These are phyloP conservation scores for Termitomyces bulborhizus DNA, from an alignment of 768 basidiomycete genomes.

Conservation along the genomic window DNA sequence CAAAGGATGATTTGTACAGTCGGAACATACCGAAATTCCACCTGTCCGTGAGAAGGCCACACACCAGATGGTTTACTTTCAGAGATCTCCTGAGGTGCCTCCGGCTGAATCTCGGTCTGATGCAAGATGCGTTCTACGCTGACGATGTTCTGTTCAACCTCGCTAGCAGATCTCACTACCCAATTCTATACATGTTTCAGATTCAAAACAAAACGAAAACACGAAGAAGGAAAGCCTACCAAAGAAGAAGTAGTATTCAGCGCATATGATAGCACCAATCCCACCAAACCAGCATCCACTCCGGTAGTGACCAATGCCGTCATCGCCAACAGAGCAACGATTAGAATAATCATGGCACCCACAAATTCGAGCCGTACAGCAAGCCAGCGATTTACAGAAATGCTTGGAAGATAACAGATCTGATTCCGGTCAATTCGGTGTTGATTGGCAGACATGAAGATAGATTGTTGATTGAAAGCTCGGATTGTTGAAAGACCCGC, in stretches of 20 bases:
- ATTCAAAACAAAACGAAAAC: not conserved
- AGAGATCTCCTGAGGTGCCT: constrained; percentile 68
- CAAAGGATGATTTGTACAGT: not conserved
- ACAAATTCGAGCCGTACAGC: constrained; percentile 81
- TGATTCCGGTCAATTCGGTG: constrained; percentile 82
- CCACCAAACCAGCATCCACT: constrained; percentile 85
- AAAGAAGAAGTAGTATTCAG: constrained; percentile 77
- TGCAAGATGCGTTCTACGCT: constrained; percentile 85
- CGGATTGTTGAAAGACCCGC: constrained; percentile 79
- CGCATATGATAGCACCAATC: constrained; percentile 80
- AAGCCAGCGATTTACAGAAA: constrained; percentile 78
- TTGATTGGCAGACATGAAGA: constrained; percentile 66
- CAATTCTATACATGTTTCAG: constrained; percentile 21
- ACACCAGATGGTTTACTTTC: constrained; percentile 42
- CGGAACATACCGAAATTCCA: constrained; percentile 64
- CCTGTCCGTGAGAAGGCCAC: constrained; percentile 73
- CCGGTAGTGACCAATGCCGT: constrained; percentile 65
- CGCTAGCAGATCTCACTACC: constrained; percentile 77
- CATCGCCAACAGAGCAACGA: constrained; percentile 62
- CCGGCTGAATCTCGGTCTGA: constrained; percentile 66
- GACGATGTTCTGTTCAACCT: constrained; percentile 88
- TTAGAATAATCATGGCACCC: constrained; percentile 73
- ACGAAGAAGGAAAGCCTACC: constrained; percentile 33
- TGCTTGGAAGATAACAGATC: constrained; percentile 67
- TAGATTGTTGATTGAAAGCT: constrained; percentile 63